Conservation (phyloP, 345 rosid species). For the Zanthoxylum bungeanum region DNA sequence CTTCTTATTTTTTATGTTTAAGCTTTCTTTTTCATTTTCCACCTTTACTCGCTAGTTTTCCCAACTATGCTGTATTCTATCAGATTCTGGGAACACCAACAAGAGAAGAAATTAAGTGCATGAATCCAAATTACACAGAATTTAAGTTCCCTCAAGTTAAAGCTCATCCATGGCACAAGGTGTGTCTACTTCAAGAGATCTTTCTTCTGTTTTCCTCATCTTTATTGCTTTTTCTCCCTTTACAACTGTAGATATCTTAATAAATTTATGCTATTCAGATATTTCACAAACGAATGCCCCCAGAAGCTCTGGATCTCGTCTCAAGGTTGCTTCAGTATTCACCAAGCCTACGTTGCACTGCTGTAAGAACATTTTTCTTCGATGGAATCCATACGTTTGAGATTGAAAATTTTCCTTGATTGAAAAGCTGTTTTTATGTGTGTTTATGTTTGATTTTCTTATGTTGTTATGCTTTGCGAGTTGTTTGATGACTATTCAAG, state of each 20-base stretch:
- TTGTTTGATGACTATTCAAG: background rate
- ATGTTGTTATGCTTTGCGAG: background rate
- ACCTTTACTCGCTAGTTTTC: background rate
- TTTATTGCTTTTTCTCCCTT: background rate
- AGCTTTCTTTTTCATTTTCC: background rate
- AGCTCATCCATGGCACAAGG: constrained; percentile 99
- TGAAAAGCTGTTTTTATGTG: background rate
- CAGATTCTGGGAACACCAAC: constrained; percentile 96
- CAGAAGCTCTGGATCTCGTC: constrained; percentile 83
- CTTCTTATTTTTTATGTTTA: background rate
- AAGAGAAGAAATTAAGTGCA: constrained; percentile 95
- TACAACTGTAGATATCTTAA: background rate
- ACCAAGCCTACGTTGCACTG: constrained; percentile 69
- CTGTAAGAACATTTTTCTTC: constrained; percentile 46
- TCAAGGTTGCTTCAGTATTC: constrained; percentile 91
- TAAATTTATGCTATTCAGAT: constrained; percentile 39
- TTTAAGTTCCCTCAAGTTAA: constrained; percentile 98
- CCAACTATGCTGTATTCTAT: constrained; percentile 1
- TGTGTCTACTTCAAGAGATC: constrained; percentile 13
- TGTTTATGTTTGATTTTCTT: background rate
- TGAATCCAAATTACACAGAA: constrained; percentile 96
- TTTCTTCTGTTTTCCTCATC: background rate
- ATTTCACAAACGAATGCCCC: constrained; percentile 64
- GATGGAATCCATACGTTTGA: background rate
- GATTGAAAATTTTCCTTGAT: background rate